A percentile compares a stretch with the other conserved stretches of the same genome.
These are phyloP conservation scores for Euphorbia corollata DNA, from an alignment of 441 rosid species.

Conservation along the genomic window DNA sequence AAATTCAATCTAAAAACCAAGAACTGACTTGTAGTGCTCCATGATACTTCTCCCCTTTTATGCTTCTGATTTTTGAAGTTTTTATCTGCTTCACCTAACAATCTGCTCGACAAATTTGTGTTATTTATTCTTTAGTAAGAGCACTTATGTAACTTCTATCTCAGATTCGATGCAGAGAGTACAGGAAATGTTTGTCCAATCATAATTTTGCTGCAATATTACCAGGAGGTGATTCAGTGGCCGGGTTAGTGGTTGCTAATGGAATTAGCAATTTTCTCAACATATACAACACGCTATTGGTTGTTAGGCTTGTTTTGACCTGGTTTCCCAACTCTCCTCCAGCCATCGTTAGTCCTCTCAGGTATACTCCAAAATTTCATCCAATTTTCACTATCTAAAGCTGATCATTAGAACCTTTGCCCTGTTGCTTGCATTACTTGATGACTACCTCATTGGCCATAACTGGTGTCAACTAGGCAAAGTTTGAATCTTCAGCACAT, in stretches of 20 bases:
- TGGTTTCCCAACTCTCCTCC: constrained; percentile 96
- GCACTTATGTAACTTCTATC: background rate
- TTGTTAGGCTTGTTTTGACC: constrained; percentile 77
- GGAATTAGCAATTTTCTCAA: constrained; percentile 69
- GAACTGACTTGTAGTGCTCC: background rate
- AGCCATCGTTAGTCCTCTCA: constrained; percentile 82
- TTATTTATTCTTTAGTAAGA: background rate
- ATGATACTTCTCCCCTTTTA: background rate
- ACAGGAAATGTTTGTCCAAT: constrained; percentile 29
- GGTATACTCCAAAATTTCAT: constrained; percentile 29
- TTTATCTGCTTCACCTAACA: background rate
- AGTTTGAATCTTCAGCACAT: background rate
- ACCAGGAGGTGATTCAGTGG: constrained; percentile 71
- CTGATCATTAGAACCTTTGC: background rate
- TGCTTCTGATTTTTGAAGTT: background rate
- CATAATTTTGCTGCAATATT: constrained; percentile 74
- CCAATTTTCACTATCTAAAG: background rate
- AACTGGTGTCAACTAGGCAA: background rate
- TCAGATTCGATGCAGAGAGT: constrained; percentile 45
- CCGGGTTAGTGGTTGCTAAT: constrained; percentile 75
- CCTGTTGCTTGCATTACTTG: no score
- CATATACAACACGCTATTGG: constrained; percentile 68
- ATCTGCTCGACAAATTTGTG: background rate
- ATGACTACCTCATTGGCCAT: background rate
- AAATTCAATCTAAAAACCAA: background rate